Evolutionary conservation across 208 protist genomes (phyloP), one percentile per base, ranked within the genome.

Genomic region (Trypanosoma scelopori): DNA sequence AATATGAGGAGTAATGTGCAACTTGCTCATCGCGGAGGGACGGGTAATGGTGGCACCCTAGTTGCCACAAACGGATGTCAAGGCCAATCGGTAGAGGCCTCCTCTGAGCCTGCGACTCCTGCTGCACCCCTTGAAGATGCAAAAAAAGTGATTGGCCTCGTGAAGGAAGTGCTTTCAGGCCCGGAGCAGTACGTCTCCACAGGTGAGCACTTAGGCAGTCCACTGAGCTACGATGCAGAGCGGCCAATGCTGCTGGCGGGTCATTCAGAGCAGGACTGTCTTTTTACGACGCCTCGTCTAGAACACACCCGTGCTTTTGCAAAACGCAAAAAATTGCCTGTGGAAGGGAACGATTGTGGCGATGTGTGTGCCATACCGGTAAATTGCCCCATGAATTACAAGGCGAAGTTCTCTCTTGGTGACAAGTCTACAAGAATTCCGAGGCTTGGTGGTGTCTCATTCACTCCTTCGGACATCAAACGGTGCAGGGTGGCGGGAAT

Each of bases 401-500:
- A 74, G 23, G 58, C 74, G 7, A 74, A 72, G 37, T 90, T 84
- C 64, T 74, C 78, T 3, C 13, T 84, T 16, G 58, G 73, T 45
- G 84, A 90, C 37, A 62, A 51, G 20, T 22, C 27, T 43, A 85
- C 77, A 32, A 30, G 56, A 30, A 84, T 90, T 53, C 84, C 84
- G 15, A 51, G 71, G 28, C 22, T 64, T 46, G 16, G 16, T 27
- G 16, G 15, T n/a, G 20, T 9, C 35, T 13, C 66, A 47, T 20
- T n/a, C 32, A 37, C 32, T 51, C 28, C 28, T 23, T 16, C 13
- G 23, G 37, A 45, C 52, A 11, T 7, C 28, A 52, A 51, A 48
- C 32, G 50, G 1, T 55, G n/a, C 30, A 32, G 11, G 25, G 45
- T 67, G 45, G 43, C 57, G 32, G 58, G 57, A 42, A 20, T 52